Evolutionary conservation across 2,329 filamentous ascomycete species (phyloP).

Genomic region (Colletotrichum euphorbiae): DNA sequence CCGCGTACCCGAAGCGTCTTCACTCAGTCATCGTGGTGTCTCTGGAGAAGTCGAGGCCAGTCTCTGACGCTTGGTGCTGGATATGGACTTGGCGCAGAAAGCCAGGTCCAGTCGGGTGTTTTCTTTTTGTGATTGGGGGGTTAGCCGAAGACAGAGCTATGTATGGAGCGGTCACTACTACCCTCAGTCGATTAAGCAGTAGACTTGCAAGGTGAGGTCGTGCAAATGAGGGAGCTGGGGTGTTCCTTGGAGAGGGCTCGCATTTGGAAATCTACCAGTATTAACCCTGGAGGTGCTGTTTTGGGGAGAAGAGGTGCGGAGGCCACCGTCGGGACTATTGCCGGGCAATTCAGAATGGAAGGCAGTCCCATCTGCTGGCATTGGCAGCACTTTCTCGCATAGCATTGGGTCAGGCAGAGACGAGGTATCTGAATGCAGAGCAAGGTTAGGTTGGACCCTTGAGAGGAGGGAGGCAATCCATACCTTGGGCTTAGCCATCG

Average conservation of each 20-base stretch:
- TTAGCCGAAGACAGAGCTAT: constrained; percentile 1
- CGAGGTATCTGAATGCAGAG: background rate
- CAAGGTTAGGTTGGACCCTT: constrained; percentile 13
- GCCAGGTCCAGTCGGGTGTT: constrained; percentile 22
- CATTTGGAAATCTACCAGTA: constrained; percentile 28
- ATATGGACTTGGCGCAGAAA: background rate
- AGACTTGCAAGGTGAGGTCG: constrained; percentile 21
- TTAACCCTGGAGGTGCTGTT: constrained; percentile 27
- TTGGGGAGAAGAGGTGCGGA: constrained; percentile 26
- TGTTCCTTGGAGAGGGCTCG: constrained; percentile 32
- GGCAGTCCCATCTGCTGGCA: background rate
- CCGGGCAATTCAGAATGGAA: background rate
- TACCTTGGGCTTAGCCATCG: background rate
- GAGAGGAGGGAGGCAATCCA: constrained; percentile 7
- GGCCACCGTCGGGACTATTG: constrained; percentile 13
- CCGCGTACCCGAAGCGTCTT: background rate
- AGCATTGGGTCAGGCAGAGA: background rate
- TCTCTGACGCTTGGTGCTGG: background rate
- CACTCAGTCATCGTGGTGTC: constrained; percentile 12
- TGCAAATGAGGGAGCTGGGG: constrained; percentile 27
- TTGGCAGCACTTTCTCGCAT: too few species aligned
- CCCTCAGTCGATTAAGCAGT: constrained; percentile 23
- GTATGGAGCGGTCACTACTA: constrained; percentile 12
- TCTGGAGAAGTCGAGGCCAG: background rate
- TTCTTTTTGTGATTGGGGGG: constrained; percentile 14